Base-by-base conservation (phyloP, 2,329 filamentous ascomycete species). In the Epichloe hybrida region DNA sequence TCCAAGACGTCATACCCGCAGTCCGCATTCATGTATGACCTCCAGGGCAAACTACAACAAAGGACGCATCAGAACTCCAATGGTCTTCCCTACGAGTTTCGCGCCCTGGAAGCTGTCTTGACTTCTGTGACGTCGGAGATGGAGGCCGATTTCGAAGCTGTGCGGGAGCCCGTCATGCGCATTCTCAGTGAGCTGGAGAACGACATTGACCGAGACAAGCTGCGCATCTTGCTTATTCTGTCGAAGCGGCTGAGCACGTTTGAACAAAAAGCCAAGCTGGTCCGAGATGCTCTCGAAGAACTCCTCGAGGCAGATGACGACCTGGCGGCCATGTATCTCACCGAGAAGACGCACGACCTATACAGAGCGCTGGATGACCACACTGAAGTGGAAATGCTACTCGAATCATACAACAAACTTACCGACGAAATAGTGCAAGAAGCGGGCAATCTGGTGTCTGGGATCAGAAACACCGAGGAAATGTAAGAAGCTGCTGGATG, bases 361-460 rank as follows among this genome's bases (percentile, higher is more conserved):
- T 72, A 78, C 42, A 77, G 90, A 50, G 80, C 81, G 49, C 83
- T 89, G 54, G 81, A 95, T 57, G 89, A 96, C 60, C 91, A 97
- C 62, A 93, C 91, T 27, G 93, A 98, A 68, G 86, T 98, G 5
- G 93, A 98, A 70, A 89, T 98, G 82, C 75, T 98, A 46, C 73
- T 98, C 4, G 93, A 98, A 66, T 95, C 89, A 3, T 98, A 98
- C 66, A 88, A 97, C 67, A 97, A 97, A 67, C 84, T 98, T 41
- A 91, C 89, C 58, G 93, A 98, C 64, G 93, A 98, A 72, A 96
- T 97, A 59, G 91, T 96, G 8, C 91, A 98, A 67, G 87, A 94
- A 55, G 88, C 89, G 15, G 86, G 88, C 54, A 97, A 95, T 67
- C 69, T 97, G 57, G 90, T 97, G 51, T 91, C 86, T 9, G 89